Evolutionary conservation across 345 rosid genomes (phyloP).

Genomic region (Diplotaxis tenuifolia): DNA sequence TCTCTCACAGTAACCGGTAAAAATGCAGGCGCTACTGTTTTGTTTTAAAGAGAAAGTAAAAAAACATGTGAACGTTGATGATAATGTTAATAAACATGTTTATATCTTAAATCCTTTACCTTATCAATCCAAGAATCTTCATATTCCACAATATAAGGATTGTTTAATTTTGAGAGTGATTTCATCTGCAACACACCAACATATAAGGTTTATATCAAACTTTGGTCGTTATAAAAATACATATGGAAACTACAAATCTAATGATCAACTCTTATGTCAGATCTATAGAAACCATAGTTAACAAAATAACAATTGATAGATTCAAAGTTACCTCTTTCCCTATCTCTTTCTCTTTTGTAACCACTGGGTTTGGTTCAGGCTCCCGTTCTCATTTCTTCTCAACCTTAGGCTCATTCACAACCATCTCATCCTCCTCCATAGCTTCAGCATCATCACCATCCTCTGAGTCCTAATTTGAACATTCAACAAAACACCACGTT

Average conservation of each 20-base stretch:
- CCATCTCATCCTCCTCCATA: conserved; percentile 20
- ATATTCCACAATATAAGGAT: conserved; percentile 69
- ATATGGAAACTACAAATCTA: background rate
- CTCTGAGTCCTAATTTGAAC: too few relatives aligned
- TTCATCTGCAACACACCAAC: conserved; percentile 61
- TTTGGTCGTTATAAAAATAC: too few relatives aligned
- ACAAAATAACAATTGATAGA: too few relatives aligned
- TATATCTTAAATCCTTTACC: conserved; percentile 44
- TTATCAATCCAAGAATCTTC: conserved; percentile 96
- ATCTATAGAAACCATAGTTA: too few relatives aligned
- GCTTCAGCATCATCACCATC: conserved; percentile 28
- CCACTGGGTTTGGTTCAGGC: conserved; percentile 40
- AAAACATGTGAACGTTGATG: too few relatives aligned
- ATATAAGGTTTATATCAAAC: too few relatives aligned
- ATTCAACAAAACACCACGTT: too few relatives aligned
- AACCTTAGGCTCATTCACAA: conserved; percentile 27
- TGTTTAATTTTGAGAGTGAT: conserved; percentile 64
- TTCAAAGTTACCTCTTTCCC: conserved; percentile 36
- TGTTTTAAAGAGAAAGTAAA: conserved; percentile 26
- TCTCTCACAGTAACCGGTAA: conserved; percentile 79
- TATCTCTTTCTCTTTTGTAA: conserved; percentile 37
- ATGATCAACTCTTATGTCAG: too few relatives aligned
- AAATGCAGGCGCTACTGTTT: conserved; percentile 74
- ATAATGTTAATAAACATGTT: too few relatives aligned
- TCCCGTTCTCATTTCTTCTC: conserved; percentile 28